Conservation (phyloP, 2,329 filamentous ascomycete species). For the Cladosporium sp. region DNA sequence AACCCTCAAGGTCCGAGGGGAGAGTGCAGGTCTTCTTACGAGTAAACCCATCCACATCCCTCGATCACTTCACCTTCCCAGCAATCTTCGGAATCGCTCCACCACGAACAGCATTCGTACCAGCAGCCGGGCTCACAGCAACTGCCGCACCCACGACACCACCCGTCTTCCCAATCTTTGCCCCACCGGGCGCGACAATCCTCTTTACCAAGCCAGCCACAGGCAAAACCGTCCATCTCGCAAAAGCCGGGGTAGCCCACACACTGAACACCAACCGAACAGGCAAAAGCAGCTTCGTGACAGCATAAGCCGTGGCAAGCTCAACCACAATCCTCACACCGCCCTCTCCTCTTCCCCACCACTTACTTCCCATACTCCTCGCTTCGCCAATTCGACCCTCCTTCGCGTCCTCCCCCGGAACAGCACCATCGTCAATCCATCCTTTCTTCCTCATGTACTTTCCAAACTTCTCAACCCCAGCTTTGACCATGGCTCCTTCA, state of each 20-base stretch:
- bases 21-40: neutral
- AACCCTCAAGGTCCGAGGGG: neutral
- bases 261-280: constrained; percentile 71
- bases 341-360: constrained; percentile 37
- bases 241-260: constrained; percentile 92
- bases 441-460: constrained; percentile 72
- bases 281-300: constrained; percentile 82
- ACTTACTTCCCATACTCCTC: constrained; percentile 26
- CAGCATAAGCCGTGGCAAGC: constrained; percentile 81
- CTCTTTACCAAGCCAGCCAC: constrained; percentile 46
- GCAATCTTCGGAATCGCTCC: constrained; percentile 28
- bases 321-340: constrained; percentile 57
- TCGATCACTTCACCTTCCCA: neutral
- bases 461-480: constrained; percentile 70
- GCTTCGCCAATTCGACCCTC: constrained; percentile 15
- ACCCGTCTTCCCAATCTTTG: constrained; percentile 37
- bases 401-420: constrained; percentile 26
- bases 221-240: constrained; percentile 57
- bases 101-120: constrained; percentile 32
- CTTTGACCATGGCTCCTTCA: constrained; percentile 52
- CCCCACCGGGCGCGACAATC: constrained; percentile 49
- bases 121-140: constrained; percentile 24
- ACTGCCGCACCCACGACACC: neutral
- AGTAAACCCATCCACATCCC: neutral
- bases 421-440: constrained; percentile 61